phyloP scores from a whole-genome alignment of 2,329 filamentous ascomycete species.

The Aspergillus sp. region DNA sequence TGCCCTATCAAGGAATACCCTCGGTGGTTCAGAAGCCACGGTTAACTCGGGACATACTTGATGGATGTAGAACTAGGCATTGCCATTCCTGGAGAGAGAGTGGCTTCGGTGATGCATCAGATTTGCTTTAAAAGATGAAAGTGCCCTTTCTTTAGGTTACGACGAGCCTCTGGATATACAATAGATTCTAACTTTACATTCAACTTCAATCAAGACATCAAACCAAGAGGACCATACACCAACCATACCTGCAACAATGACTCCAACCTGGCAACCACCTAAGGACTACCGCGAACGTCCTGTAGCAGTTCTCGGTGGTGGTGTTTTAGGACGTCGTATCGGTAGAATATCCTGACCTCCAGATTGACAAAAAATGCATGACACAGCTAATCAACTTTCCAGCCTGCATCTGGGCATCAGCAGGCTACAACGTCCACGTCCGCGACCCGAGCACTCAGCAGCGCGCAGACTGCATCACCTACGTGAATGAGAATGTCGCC shows the following conservation, averaged over 20 bases:
- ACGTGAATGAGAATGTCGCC: slow-evolving; percentile 37
- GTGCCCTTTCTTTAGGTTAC: too few relatives aligned
- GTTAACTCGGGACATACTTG: too few relatives aligned
- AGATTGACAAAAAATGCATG: neutral
- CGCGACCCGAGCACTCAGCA: slow-evolving; percentile 36
- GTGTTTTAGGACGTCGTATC: slow-evolving; percentile 45
- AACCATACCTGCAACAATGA: slow-evolving; percentile 14
- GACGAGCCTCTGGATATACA: too few relatives aligned
- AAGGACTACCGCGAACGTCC: slow-evolving; percentile 37
- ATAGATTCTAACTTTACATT: too few relatives aligned
- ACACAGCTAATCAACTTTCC: neutral
- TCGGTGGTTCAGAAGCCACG: too few relatives aligned
- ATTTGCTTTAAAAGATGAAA: too few relatives aligned
- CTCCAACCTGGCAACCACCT: slow-evolving; percentile 26
- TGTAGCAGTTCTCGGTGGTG: slow-evolving; percentile 45
- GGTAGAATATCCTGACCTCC: slow-evolving; percentile 22
- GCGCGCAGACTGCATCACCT: slow-evolving; percentile 32
- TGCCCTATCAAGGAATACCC: too few relatives aligned
- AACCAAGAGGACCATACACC: too few relatives aligned
- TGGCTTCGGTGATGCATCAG: too few relatives aligned
- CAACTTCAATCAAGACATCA: too few relatives aligned
- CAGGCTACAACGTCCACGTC: slow-evolving; percentile 32
- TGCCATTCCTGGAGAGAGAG: too few relatives aligned
- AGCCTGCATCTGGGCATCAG: slow-evolving; percentile 38
- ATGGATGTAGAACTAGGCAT: too few relatives aligned